Conservation (phyloP, 2,329 filamentous ascomycete genomes). For the Neopestalotiopsis sp. region DNA sequence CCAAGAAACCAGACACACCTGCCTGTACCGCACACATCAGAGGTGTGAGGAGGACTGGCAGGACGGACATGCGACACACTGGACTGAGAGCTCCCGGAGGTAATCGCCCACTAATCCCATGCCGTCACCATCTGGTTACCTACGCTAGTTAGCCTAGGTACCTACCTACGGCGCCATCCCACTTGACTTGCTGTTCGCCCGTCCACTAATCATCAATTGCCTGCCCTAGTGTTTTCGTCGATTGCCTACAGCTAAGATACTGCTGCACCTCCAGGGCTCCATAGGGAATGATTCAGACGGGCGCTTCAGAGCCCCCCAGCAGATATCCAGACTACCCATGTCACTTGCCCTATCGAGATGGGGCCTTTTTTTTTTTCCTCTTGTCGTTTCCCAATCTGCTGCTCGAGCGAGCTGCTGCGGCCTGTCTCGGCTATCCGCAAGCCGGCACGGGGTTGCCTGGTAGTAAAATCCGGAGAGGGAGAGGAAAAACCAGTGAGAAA, state of each 20-base stretch:
- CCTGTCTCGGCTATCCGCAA: neutral
- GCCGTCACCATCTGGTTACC: neutral
- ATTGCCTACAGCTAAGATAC: neutral
- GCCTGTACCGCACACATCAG: neutral
- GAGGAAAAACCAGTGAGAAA: neutral
- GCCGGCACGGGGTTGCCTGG: neutral
- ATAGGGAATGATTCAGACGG: neutral
- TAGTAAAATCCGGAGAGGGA: neutral
- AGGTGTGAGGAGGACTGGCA: neutral
- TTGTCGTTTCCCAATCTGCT: neutral
- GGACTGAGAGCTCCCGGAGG: neutral
- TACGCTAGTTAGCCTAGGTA: neutral
- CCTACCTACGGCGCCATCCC: neutral
- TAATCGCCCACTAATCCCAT: neutral
- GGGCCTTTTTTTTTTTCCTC: neutral
- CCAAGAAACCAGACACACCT: too few relatives aligned
- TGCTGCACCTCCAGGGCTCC: neutral
- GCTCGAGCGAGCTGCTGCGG: neutral
- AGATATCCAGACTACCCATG: neutral
- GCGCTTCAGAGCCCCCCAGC: neutral
- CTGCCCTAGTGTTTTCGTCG: neutral
- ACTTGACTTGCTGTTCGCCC: neutral
- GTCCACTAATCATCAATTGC: neutral
- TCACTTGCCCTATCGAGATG: conserved; percentile 20
- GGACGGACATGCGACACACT: neutral